Conservation (phyloP, 1,139 yeast species). For the Debaryomyces coudertii region DNA sequence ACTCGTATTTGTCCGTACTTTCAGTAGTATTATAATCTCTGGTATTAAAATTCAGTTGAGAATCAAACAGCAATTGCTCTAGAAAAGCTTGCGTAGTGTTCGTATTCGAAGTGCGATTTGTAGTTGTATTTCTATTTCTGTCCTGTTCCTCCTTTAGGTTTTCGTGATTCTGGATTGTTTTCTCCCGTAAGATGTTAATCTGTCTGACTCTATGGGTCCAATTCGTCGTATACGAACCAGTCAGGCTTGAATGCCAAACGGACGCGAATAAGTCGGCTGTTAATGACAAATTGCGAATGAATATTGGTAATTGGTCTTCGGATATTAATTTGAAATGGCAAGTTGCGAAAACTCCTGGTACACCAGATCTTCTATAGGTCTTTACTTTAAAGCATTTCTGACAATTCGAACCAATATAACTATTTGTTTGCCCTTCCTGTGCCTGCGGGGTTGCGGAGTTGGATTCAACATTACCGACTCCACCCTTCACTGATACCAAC, state of each 20-base stretch:
- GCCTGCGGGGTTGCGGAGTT: slow-evolving; percentile 3
- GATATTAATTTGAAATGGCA: slow-evolving; percentile 73
- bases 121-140: slow-evolving; percentile 12
- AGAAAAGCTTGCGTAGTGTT: slow-evolving; percentile 34
- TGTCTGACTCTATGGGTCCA: slow-evolving; percentile 73
- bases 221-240: slow-evolving; percentile 56
- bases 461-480: neutral
- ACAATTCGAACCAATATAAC: slow-evolving; percentile 5
- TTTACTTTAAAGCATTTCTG: slow-evolving; percentile 58
- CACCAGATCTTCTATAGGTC: slow-evolving; percentile 64
- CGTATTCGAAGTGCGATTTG: slow-evolving; percentile 13
- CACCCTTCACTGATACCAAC: slow-evolving; percentile 6
- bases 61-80: slow-evolving; percentile 30
- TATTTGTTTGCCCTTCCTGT: neutral
- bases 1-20: slow-evolving; percentile 22
- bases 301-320: slow-evolving; percentile 58
- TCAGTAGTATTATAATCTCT: neutral
- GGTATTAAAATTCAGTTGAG: slow-evolving; percentile 10
- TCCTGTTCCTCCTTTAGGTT: slow-evolving; percentile 28
- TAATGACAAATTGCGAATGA: slow-evolving; percentile 67
- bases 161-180: slow-evolving; percentile 37
- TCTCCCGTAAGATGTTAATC: slow-evolving; percentile 50
- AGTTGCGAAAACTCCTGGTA: slow-evolving; percentile 77
- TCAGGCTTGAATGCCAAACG: slow-evolving; percentile 62
- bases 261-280: slow-evolving; percentile 74